Conservation (phyloP, 2,329 filamentous ascomycete species). For the Exophiala sp. region DNA sequence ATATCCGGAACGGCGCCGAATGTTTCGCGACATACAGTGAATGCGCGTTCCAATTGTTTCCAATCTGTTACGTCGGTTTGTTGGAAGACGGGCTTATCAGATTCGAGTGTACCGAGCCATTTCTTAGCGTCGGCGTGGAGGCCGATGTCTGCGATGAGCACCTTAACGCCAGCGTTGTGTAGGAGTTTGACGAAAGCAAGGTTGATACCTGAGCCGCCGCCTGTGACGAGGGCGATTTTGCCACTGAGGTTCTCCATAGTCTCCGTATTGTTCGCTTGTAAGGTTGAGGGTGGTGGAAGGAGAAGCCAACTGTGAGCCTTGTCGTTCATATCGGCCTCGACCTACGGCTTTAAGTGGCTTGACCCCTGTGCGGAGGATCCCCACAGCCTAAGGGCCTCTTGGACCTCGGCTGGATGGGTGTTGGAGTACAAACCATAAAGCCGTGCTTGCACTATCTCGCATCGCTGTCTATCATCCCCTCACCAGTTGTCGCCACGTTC, state of each 20-base stretch:
- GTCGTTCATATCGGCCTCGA: too few relatives aligned
- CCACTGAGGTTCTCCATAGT: background rate
- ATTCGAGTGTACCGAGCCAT: background rate
- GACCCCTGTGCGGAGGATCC: too few relatives aligned
- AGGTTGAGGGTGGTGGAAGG: too few relatives aligned
- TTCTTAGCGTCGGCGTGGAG: slow-evolving; percentile 43
- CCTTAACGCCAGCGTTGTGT: slow-evolving; percentile 42
- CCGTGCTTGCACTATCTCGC: too few relatives aligned
- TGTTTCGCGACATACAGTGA: slow-evolving; percentile 45
- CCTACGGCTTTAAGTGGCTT: too few relatives aligned
- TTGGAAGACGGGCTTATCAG: slow-evolving; percentile 37
- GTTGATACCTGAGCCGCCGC: slow-evolving; percentile 49
- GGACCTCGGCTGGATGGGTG: too few relatives aligned
- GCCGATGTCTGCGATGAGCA: slow-evolving; percentile 43
- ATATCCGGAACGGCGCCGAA: slow-evolving; percentile 46
- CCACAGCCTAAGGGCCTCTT: too few relatives aligned
- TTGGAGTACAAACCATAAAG: too few relatives aligned
- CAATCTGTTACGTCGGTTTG: slow-evolving; percentile 48
- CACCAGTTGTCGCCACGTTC: too few relatives aligned
- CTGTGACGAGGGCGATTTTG: slow-evolving; percentile 49
- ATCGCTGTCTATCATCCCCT: too few relatives aligned
- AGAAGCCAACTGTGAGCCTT: too few relatives aligned
- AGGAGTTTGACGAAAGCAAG: slow-evolving; percentile 41
- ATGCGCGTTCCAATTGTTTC: slow-evolving; percentile 48
- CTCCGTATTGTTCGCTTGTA: background rate